Evolutionary conservation across 495 filamentous ascomycete genomes (phyloP), one percentile per base, ranked within the genome.

Genomic region (Hypoxylon crocopeplum): DNA sequence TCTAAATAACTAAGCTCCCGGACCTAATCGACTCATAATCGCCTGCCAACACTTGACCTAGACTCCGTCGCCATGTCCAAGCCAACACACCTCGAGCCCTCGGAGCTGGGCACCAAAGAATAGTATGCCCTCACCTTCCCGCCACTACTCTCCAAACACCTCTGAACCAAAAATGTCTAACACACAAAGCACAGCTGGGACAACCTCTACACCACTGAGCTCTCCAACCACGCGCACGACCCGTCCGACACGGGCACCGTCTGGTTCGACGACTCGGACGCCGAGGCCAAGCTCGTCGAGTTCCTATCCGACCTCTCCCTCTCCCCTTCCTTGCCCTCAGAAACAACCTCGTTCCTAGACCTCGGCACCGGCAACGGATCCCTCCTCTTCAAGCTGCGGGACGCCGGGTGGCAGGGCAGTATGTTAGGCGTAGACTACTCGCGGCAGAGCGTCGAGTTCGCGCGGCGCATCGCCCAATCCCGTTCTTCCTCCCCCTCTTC

Each of bases 351-450:
- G 2, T 84, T 96, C 44, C 79, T 97, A 0, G 84, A 87, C 62
- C 67, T 98, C 0, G 94, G 94, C 1, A 97, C 91, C 0, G 94
- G 94, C 0, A 98, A 97, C 74, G 94, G 94, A 1, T 88, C 91
- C 65, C 82, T 97, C 66, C 77, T 97, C 2, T 93, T 94, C 56
- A 77, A 84, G 15, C 75, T 98, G 10, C 70, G 84, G 17, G 87
- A 86, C 37, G 75, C 70, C 0, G 81, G 72, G 10, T 76, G 81
- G 69, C 2, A 34, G n/a, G 91, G 90, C 0, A 61, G 66, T 3
- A 84, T 97, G 82, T 69, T 95, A 0, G 94, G 94, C 0, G 88
- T 97, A 19, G 93, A 98, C 77, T 98, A 98, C 62, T 73, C 61
- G 38, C 48, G 27, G 13, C 68, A 75, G 65, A 91, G 89, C 66